Evolutionary conservation across 441 rosid species (phyloP), one percentile per base, ranked within the genome.

Genomic region (Breynia disticha): DNA sequence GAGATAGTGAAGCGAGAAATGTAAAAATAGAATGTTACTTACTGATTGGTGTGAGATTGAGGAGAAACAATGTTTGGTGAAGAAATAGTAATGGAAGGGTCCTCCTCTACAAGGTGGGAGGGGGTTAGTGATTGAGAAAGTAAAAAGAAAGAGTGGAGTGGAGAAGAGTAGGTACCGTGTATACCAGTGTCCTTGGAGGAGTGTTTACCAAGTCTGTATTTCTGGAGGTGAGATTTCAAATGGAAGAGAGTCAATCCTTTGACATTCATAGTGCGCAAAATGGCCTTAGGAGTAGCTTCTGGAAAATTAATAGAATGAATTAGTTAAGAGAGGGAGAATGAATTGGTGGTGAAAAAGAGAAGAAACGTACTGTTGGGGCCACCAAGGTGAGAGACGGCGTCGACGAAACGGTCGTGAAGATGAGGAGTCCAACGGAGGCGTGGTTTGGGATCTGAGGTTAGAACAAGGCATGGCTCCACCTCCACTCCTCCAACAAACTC

Each of bases 381-480:
- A 13, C 96, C 96, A 24, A 87, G 90, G 64, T 87, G 90, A 49
- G 90, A 63, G 61, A 87, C 86, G 51, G 85, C 94, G 61, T 87
- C 96, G n/a, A 87, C 70, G 60, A 87, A 87, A 56, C 90, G 78
- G 9, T 84, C 87, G 60, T 87, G 96, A 61, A 87, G 96, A 69
- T 87, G 93, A 6, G 87, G 72, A n/a, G 96, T 84, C 96, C 96
- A 87, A 4, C 93, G 96, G 65, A 87, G 96, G 16, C 93, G 86
- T 51, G 96, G 96, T 60, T 82, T 87, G 22, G 96, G 90, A 71
- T 87, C 96, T 42, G 96, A 71, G 57, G 96, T 82, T 67, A 87
- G 59, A 38, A 84, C 87, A 54, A 87, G 66, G 54, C 89, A 87
- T 10, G 88, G 83, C 7, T 28, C 35, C n/a, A n/a, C n/a, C n/a